Evolutionary conservation across 352 stramenopile genomes (phyloP).

Genomic region (Pythium scleroteichum): DNA sequence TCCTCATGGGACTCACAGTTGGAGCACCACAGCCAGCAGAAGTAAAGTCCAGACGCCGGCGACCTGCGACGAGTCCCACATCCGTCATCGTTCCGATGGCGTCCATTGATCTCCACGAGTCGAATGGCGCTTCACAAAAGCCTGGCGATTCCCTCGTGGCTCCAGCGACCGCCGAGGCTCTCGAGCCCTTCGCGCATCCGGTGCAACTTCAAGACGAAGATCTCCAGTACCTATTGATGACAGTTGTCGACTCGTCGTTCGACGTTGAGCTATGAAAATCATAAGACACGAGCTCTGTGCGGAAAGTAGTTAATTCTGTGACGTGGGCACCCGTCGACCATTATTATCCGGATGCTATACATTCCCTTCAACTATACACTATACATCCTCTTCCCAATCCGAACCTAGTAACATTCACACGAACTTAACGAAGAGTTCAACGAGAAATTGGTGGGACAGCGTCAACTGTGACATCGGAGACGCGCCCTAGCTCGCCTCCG

Average conservation of each 20-base stretch:
- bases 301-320: conserved; percentile 8
- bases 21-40: not conserved
- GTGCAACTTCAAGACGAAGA: conserved; percentile 22
- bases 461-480: conserved; percentile 21
- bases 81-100: not conserved
- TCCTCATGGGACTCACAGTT: conserved; percentile 2
- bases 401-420: not conserved
- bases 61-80: not conserved
- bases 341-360: conserved; percentile 1
- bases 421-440: conserved; percentile 12
- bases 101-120: not conserved
- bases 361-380: not conserved
- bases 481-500: conserved; percentile 1
- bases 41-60: conserved; percentile 1
- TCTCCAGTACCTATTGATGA: conserved; percentile 24
- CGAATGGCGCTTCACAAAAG: not conserved
- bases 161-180: not conserved
- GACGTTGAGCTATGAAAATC: not conserved
- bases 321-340: conserved; percentile 7
- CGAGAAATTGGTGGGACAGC: not conserved
- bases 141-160: too few species aligned
- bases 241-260: conserved; percentile 18
- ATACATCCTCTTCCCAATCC: not conserved
- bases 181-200: conserved; percentile 20
- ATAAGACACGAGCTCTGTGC: too few species aligned